These are phyloP conservation scores for Carex arenaria DNA, from an alignment of 202 grass and related monocot species.

Conservation along the genomic window DNA sequence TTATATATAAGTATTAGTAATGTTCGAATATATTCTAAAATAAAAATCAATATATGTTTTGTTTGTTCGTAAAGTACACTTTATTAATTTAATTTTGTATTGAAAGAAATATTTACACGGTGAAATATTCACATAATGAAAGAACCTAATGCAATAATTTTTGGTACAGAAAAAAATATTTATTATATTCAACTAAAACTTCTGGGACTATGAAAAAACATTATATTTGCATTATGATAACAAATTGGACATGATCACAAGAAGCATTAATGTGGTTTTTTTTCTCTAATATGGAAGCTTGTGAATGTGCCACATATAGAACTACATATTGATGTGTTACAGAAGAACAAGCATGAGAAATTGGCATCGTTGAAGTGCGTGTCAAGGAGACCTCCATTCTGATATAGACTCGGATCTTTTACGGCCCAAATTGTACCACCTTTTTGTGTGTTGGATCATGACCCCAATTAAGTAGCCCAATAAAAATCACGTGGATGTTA, in stretches of 20 bases:
- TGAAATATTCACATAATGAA: background rate
- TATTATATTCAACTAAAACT: background rate
- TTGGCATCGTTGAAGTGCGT: background rate
- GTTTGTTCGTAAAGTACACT: background rate
- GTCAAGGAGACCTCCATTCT: background rate
- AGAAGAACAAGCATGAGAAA: background rate
- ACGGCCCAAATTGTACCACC: background rate
- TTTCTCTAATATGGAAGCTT: background rate
- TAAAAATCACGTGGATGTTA: background rate
- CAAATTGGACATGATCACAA: background rate
- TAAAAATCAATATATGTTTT: background rate
- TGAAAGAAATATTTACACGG: background rate
- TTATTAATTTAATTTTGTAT: background rate
- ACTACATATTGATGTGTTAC: background rate
- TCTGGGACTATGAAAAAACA: background rate
- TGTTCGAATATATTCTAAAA: background rate
- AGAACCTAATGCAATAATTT: background rate
- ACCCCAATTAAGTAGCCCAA: background rate
- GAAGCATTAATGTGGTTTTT: background rate
- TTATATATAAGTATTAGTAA: background rate
- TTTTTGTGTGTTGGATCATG: background rate
- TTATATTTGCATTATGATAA: background rate
- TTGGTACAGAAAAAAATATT: background rate
- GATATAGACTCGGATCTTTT: background rate
- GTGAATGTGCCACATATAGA: background rate